Base-by-base conservation (phyloP, 768 basidiomycete species). In the Tricholoma sp. region DNA sequence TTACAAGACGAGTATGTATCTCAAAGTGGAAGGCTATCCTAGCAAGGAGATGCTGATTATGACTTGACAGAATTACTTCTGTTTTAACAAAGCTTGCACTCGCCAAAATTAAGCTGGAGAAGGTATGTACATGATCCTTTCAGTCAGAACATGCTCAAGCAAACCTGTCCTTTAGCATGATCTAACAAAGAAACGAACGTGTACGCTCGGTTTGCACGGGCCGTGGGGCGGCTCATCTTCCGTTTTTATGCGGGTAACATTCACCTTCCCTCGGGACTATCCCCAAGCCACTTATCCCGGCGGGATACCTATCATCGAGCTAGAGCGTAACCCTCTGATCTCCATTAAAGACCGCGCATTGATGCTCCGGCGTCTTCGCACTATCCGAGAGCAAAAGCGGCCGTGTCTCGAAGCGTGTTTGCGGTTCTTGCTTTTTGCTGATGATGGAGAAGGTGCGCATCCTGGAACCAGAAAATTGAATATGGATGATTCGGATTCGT, bases 171-270 rank as follows among this genome's bases (percentile, higher is more conserved):
- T 50, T 2, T 61, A 88, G 86, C 82, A 83, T 46, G 88, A 89
- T 55, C 73, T 89, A 37, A 76, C 78, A 7, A 89, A 88, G 67
- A 84, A 81, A 63, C 83, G 92, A 9, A 88, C 84, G 12, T 91
- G 91, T 63, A 94, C 92, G 1, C 77, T 97, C 49, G 90, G 92
- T 4, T 74, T 98, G 43, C 85, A 91, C 60, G 91, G 91, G 2
- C 94, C 93, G 2, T 95, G 94, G 94, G 92, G 90, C n/a, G 88
- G 88, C 56, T 83, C 80, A 0, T 87, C 86, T 10, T 88, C 86
- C 18, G 88, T 89, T 6, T 94, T 92, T 72, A 85, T 94, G 57
- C 86, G 95, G 0, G 82, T 96, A 24, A 88, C 90, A 1, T 95
- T 97, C 73, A 86, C 83, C 1, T 98, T 98, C 65, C 94, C 96